Percentiles rank a stretch among this genome's conserved stretches.
phyloP scores from a whole-genome alignment of 257 asterid species.

The Ocimum tenuiflorum region DNA sequence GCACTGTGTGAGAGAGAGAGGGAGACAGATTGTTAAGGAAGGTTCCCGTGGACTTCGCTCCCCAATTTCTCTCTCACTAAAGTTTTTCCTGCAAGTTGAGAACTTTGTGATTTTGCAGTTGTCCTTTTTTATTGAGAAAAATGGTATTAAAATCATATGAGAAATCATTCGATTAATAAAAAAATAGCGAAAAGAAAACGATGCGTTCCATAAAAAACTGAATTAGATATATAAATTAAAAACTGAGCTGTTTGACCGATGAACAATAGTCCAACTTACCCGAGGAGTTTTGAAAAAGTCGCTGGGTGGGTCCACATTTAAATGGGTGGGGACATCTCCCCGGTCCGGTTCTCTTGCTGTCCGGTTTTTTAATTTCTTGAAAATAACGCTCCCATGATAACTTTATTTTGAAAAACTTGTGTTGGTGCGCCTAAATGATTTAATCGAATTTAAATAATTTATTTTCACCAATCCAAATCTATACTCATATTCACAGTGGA shows the following conservation, averaged over 20 bases:
- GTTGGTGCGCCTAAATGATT: too few relatives aligned
- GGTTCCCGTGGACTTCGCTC: constrained; percentile 37
- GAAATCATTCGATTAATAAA: background rate
- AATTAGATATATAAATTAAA: background rate
- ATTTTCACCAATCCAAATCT: too few relatives aligned
- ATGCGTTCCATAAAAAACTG: background rate
- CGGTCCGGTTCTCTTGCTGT: constrained; percentile 9
- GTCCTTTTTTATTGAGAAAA: constrained; percentile 1
- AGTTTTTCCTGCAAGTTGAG: background rate
- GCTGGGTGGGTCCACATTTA: constrained; percentile 15
- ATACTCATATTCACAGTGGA: too few relatives aligned
- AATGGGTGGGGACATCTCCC: background rate
- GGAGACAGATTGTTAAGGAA: constrained; percentile 26
- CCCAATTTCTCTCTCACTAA: background rate
- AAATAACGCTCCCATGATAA: background rate
- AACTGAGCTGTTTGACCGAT: background rate
- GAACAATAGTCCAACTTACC: constrained; percentile 20
- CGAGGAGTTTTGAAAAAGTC: constrained; percentile 13
- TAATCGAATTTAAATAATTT: too few relatives aligned
- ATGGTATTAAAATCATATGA: background rate
- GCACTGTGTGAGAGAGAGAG: background rate
- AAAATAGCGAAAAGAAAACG: background rate
- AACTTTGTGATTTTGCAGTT: constrained; percentile 21
- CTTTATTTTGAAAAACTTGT: too few relatives aligned
- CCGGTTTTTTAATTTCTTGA: background rate